phyloP scores from a whole-genome alignment of 2,329 filamentous ascomycete genomes.

The Venturia pyrina region DNA sequence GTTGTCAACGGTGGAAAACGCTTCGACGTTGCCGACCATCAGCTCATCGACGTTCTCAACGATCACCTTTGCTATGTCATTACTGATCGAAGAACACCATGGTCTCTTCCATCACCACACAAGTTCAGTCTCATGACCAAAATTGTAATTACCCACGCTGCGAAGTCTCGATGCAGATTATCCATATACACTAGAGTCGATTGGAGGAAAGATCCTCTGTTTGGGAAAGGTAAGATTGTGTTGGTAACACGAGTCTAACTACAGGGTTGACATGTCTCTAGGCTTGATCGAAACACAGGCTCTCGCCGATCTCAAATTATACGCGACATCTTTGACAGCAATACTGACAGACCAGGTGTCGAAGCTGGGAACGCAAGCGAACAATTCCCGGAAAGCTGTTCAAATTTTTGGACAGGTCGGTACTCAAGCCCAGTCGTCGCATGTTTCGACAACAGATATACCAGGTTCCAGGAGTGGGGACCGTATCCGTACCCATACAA shows the following conservation, averaged over 20 bases:
- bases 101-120: slow-evolving; percentile 75
- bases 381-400: slow-evolving; percentile 66
- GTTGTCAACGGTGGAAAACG: slow-evolving; percentile 43
- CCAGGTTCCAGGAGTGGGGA: slow-evolving; percentile 12
- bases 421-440: slow-evolving; percentile 52
- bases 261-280: slow-evolving; percentile 16
- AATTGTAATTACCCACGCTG: slow-evolving; percentile 84
- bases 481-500: slow-evolving; percentile 1
- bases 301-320: slow-evolving; percentile 61
- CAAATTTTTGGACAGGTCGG: slow-evolving; percentile 71
- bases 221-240: slow-evolving; percentile 29
- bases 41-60: slow-evolving; percentile 63
- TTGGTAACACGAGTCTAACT: not conserved
- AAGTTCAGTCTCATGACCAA: slow-evolving; percentile 79
- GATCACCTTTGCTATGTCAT: slow-evolving; percentile 56
- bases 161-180: slow-evolving; percentile 87
- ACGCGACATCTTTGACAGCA: slow-evolving; percentile 66
- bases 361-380: slow-evolving; percentile 53
- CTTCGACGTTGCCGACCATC: slow-evolving; percentile 61
- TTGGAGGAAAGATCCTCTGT: slow-evolving; percentile 58
- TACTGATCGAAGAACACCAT: slow-evolving; percentile 54
- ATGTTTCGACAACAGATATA: slow-evolving; percentile 27
- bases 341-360: slow-evolving; percentile 69
- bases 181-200: slow-evolving; percentile 81
- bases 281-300: slow-evolving; percentile 54